Evolutionary conservation across 768 basidiomycete genomes (phyloP).

Genomic region (Plicaturopsis crispa): DNA sequence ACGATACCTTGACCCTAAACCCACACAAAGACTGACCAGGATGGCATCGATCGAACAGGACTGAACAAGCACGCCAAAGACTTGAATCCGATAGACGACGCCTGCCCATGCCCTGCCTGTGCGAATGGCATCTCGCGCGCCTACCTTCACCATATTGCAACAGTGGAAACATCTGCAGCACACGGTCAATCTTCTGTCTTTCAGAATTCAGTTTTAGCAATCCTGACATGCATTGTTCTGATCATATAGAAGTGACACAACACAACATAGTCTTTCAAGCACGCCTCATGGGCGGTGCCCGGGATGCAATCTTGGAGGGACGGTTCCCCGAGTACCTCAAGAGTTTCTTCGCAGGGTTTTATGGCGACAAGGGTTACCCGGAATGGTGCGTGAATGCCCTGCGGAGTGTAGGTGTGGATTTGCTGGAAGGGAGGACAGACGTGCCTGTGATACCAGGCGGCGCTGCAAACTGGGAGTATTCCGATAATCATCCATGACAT

Average conservation of each 20-base stretch:
- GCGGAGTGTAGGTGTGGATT: slow-evolving; percentile 74
- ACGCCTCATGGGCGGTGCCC: slow-evolving; percentile 76
- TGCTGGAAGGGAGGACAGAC: slow-evolving; percentile 47
- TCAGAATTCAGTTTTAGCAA: slow-evolving; percentile 4
- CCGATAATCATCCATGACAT: too few species aligned
- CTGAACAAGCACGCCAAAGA: slow-evolving; percentile 66
- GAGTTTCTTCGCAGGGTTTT: slow-evolving; percentile 73
- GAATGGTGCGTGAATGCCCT: slow-evolving; percentile 87
- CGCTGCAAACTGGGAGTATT: slow-evolving; percentile 80
- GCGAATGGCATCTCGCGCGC: slow-evolving; percentile 58
- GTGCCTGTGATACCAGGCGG: slow-evolving; percentile 48
- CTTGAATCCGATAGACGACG: slow-evolving; percentile 63
- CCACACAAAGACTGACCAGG: not conserved
- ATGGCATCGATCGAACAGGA: slow-evolving; percentile 26
- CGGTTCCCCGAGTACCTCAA: slow-evolving; percentile 73
- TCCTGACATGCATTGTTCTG: too few species aligned
- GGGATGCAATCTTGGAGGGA: slow-evolving; percentile 73
- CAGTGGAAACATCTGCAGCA: slow-evolving; percentile 79
- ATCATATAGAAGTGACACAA: slow-evolving; percentile 57
- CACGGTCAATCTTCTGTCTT: slow-evolving; percentile 46
- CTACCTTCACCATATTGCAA: slow-evolving; percentile 65
- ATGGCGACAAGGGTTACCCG: slow-evolving; percentile 70
- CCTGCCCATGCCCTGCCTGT: slow-evolving; percentile 87
- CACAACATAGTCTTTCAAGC: slow-evolving; percentile 87
- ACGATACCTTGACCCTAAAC: slow-evolving; percentile 11